These are phyloP conservation scores for Amanita pseudoporphyria DNA, from an alignment of 768 basidiomycete genomes.

Conservation along the genomic window DNA sequence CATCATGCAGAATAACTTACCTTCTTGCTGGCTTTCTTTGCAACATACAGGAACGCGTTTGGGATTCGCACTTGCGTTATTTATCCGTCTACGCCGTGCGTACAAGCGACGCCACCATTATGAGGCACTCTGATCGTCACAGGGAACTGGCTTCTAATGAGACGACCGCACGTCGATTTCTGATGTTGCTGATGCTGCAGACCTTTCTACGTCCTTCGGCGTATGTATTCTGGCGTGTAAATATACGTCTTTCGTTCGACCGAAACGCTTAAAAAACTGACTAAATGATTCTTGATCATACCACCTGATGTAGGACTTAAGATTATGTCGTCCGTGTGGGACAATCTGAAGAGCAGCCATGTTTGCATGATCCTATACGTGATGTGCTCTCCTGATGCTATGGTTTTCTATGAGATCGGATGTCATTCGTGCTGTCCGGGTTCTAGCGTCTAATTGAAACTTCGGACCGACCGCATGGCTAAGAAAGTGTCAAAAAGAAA, in stretches of 20 bases:
- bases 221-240: no score
- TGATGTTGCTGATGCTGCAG: no score
- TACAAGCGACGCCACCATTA: neutral
- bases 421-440: neutral
- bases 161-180: neutral
- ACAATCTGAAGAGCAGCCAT: neutral
- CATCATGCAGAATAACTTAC: neutral
- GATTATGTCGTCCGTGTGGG: no score
- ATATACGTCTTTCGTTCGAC: neutral
- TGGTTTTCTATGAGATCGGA: no score
- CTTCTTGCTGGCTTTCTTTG: conserved; percentile 1
- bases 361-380: neutral
- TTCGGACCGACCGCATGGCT: no score
- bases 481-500: no score
- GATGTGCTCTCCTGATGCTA: neutral
- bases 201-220: neutral
- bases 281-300: no score
- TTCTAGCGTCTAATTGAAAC: neutral
- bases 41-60: neutral
- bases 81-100: neutral
- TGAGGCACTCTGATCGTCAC: neutral
- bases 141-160: neutral
- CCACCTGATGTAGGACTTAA: no score
- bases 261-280: neutral
- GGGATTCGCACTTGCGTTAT: neutral